Evolutionary conservation across 2,329 filamentous ascomycete genomes (phyloP).

Genomic region (Didymosphaeria variabile): DNA sequence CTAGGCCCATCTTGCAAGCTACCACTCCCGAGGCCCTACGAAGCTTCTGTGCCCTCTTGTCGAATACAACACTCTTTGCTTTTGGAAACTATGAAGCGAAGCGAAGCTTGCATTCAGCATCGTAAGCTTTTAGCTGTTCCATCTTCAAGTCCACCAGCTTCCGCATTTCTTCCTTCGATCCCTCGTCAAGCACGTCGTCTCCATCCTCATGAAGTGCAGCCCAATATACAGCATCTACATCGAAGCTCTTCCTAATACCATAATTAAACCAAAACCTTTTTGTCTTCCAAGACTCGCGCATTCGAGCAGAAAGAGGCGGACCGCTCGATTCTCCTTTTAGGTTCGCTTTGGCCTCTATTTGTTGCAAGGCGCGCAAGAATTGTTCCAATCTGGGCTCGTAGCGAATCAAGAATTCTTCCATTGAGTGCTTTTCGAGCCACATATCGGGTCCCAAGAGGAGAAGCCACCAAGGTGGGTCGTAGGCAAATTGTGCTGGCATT

Average conservation of each 20-base stretch:
- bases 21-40: too few relatives aligned
- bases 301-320: constrained; percentile 33
- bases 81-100: constrained; percentile 10
- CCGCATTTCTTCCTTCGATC: constrained; percentile 17
- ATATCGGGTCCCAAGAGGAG: constrained; percentile 40
- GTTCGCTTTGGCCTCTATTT: constrained; percentile 29
- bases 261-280: constrained; percentile 52
- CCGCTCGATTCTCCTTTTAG: constrained; percentile 21
- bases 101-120: constrained; percentile 17
- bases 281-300: constrained; percentile 49
- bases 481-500: constrained; percentile 52
- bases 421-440: constrained; percentile 31
- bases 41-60: too few relatives aligned
- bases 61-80: too few relatives aligned
- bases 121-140: constrained; percentile 25
- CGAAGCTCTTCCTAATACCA: constrained; percentile 49
- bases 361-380: constrained; percentile 49
- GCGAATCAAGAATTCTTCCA: constrained; percentile 31
- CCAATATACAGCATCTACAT: constrained; percentile 48
- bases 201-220: constrained; percentile 22
- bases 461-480: constrained; percentile 54
- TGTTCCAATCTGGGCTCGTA: constrained; percentile 50
- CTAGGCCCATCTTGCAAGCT: too few relatives aligned
- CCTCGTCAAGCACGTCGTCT: constrained; percentile 19
- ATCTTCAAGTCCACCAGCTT: constrained; percentile 23